phyloP scores from a whole-genome alignment of 805 yeast species.

The Schwanniomyces polymorphus region DNA sequence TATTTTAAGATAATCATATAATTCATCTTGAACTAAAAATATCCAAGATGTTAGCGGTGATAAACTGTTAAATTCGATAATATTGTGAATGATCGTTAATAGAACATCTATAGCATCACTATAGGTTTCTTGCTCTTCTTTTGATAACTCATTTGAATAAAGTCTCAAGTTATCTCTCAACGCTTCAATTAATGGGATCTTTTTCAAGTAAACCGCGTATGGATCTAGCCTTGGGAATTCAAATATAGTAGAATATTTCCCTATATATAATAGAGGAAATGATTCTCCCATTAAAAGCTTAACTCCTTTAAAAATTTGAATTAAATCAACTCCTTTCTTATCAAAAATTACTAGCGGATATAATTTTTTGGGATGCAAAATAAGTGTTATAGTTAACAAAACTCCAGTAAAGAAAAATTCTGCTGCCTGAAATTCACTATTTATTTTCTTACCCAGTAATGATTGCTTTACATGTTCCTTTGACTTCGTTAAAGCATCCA shows the following conservation, averaged over 20 bases:
- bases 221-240: constrained; percentile 1
- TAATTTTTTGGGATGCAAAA: constrained; percentile 26
- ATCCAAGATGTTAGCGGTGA: constrained; percentile 26
- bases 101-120: constrained; percentile 10
- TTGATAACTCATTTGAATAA: not conserved
- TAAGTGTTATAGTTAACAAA: constrained; percentile 22
- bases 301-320: constrained; percentile 19
- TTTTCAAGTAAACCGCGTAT: not conserved
- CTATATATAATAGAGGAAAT: constrained; percentile 5
- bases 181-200: constrained; percentile 6
- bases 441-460: not conserved
- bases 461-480: constrained; percentile 6
- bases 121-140: not conserved
- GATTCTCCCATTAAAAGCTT: constrained; percentile 6
- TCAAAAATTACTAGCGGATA: constrained; percentile 23
- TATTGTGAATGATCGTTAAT: constrained; percentile 11
- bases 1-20: constrained; percentile 14
- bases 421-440: constrained; percentile 10
- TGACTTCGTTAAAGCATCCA: constrained; percentile 13
- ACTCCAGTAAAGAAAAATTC: constrained; percentile 18
- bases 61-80: constrained; percentile 17
- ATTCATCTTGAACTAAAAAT: constrained; percentile 13
- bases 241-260: constrained; percentile 6
- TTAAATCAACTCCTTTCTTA: constrained; percentile 16
- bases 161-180: not conserved